A percentile compares a stretch with the other conserved stretches of the same genome.
phyloP scores from a whole-genome alignment of 2,329 filamentous ascomycete genomes.

The Mycosphaerella arachidis region DNA sequence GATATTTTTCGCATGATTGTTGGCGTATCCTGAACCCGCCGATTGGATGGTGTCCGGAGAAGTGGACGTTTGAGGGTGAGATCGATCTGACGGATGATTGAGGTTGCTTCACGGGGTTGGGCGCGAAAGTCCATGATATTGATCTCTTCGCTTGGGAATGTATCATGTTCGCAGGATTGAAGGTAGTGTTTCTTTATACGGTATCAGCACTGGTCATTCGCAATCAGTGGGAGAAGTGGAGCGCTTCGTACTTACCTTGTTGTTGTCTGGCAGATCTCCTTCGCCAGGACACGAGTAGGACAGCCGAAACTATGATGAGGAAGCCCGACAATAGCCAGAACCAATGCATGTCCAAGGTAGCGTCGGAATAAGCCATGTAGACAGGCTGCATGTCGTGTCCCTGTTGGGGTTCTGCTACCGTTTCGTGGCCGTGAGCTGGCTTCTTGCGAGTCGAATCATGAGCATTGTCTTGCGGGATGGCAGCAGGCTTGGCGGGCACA shows the following conservation, averaged over 20 bases:
- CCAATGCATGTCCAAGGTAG: slow-evolving; percentile 3
- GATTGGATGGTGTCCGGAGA: not conserved
- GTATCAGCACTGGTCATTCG: no score
- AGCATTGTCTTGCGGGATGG: not conserved
- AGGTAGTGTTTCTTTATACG: no score
- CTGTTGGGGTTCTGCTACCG: not conserved
- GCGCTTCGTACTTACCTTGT: not conserved
- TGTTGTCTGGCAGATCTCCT: not conserved
- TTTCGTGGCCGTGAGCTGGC: not conserved
- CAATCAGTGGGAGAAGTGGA: not conserved
- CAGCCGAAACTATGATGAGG: not conserved
- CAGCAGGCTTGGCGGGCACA: not conserved
- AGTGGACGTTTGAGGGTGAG: not conserved
- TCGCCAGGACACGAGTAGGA: not conserved
- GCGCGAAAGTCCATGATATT: no score
- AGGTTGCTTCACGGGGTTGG: not conserved
- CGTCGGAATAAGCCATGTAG: not conserved
- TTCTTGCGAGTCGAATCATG: not conserved
- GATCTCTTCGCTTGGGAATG: no score
- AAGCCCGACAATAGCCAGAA: slow-evolving; percentile 6
- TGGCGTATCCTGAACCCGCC: not conserved
- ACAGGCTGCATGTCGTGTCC: not conserved
- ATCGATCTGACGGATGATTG: not conserved
- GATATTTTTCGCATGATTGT: not conserved
- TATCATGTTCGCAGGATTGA: no score